Percentiles rank a stretch among this genome's conserved stretches.
These are phyloP conservation scores for Dacryopinax primogenitus DNA, from an alignment of 768 basidiomycete species.

Conservation along the genomic window DNA sequence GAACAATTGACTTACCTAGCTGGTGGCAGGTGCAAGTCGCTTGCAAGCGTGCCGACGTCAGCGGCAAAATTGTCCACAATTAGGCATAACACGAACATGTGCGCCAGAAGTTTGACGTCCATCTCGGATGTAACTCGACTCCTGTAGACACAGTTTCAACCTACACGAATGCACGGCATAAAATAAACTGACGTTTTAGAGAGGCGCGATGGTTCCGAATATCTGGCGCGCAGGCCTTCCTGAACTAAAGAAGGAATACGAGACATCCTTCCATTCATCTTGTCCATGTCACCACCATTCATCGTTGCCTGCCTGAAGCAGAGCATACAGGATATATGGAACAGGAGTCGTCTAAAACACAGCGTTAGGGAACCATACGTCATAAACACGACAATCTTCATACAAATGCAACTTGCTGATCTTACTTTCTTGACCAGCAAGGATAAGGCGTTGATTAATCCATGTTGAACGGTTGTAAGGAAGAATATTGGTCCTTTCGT, in stretches of 20 bases:
- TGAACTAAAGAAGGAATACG: conserved; percentile 50
- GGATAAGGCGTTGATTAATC: conserved; percentile 52
- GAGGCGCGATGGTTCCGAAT: conserved; percentile 62
- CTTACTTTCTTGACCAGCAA: conserved; percentile 37
- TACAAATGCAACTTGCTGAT: conserved; percentile 47
- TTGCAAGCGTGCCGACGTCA: conserved; percentile 52
- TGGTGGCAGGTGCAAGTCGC: conserved; percentile 55
- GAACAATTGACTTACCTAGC: conserved; percentile 41
- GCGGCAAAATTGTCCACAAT: conserved; percentile 64
- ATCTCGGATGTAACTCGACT: conserved; percentile 50
- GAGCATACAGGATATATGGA: conserved; percentile 76
- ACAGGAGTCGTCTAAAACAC: conserved; percentile 47
- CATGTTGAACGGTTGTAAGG: conserved; percentile 53
- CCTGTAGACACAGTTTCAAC: conserved; percentile 21
- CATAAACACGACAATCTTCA: not conserved
- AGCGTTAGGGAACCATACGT: not conserved
- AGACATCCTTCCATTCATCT: conserved; percentile 43
- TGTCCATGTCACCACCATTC: conserved; percentile 33
- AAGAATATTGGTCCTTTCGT: conserved; percentile 44
- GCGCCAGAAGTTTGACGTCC: conserved; percentile 57
- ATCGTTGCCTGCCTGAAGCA: conserved; percentile 43
- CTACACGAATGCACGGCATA: not conserved
- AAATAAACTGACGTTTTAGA: conserved; percentile 43
- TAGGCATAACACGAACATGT: conserved; percentile 71
- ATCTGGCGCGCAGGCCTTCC: conserved; percentile 63